Evolutionary conservation across 202 grass and related monocot species (phyloP).

Genomic region (Bolboschoenoplectus hybrid): DNA sequence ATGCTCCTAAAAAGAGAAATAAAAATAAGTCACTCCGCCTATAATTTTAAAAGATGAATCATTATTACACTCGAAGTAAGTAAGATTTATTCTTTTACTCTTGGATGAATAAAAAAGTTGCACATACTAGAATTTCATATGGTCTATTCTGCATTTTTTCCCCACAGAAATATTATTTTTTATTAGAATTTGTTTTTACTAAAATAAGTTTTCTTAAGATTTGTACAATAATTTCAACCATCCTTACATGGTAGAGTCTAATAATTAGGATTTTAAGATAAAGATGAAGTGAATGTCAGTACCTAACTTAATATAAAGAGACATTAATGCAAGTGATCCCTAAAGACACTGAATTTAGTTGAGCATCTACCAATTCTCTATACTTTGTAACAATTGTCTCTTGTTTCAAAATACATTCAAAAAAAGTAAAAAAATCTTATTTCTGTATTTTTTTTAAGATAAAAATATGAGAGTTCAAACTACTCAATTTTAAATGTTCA

Average conservation of each 20-base stretch:
- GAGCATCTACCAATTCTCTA: background rate
- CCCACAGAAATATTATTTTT: no score
- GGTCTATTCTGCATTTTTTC: no score
- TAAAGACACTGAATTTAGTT: background rate
- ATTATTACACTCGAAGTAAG: no score
- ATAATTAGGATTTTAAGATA: no score
- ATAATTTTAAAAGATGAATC: background rate
- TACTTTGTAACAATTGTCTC: background rate
- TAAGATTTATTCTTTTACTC: background rate
- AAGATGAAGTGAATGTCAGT: no score
- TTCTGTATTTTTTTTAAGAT: no score
- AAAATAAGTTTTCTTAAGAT: no score
- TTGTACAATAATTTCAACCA: background rate
- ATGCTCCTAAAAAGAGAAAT: background rate
- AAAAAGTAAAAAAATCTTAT: background rate
- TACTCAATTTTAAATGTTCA: no score
- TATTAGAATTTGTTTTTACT: no score
- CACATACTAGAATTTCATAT: no score
- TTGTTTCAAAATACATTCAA: background rate
- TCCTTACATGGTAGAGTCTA: background rate
- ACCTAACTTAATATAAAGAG: background rate
- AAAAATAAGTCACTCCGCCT: background rate
- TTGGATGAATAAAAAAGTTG: background rate
- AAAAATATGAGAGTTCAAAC: no score
- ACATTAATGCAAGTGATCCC: background rate